Percentiles rank a stretch among this genome's conserved stretches.
Conservation (phyloP, 768 basidiomycete species). For the Lentinula raphanica region DNA sequence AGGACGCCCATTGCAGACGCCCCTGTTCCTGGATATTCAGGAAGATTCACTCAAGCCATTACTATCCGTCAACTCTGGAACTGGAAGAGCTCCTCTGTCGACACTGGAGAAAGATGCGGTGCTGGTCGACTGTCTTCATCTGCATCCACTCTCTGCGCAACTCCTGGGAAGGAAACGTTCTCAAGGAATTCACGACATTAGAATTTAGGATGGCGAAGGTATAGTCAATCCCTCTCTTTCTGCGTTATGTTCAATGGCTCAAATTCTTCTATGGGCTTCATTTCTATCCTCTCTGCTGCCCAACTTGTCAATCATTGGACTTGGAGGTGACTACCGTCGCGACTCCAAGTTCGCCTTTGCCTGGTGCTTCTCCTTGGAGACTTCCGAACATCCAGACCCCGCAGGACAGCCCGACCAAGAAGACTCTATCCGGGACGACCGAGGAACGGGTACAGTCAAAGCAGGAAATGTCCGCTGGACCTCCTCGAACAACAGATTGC, state of each 20-base stretch:
- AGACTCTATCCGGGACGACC: conserved; percentile 26
- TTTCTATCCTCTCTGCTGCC: conserved; percentile 72
- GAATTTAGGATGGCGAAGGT: conserved; percentile 49
- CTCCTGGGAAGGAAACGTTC: conserved; percentile 45
- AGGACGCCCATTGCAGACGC: conserved; percentile 49
- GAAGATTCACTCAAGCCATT: conserved; percentile 12
- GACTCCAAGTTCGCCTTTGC: conserved; percentile 43
- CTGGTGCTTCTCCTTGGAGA: conserved; percentile 28
- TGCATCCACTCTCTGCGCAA: conserved; percentile 63
- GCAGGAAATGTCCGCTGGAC: background rate
- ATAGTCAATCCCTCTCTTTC: conserved; percentile 24
- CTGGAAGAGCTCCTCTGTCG: conserved; percentile 21
- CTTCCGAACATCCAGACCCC: background rate
- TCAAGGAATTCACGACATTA: conserved; percentile 44
- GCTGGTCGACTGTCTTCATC: conserved; percentile 45
- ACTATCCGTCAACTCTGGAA: background rate
- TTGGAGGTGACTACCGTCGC: conserved; percentile 68
- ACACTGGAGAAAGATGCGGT: conserved; percentile 48
- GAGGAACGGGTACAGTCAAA: conserved; percentile 13
- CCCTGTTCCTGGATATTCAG: conserved; percentile 52
- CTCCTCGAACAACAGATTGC: conserved; percentile 53
- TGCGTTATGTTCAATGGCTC: conserved; percentile 4
- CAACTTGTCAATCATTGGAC: conserved; percentile 75
- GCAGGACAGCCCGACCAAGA: conserved; percentile 34
- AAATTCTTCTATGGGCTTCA: conserved; percentile 34